Conservation (phyloP, 768 basidiomycete species). For the Mycena chlorophos region DNA sequence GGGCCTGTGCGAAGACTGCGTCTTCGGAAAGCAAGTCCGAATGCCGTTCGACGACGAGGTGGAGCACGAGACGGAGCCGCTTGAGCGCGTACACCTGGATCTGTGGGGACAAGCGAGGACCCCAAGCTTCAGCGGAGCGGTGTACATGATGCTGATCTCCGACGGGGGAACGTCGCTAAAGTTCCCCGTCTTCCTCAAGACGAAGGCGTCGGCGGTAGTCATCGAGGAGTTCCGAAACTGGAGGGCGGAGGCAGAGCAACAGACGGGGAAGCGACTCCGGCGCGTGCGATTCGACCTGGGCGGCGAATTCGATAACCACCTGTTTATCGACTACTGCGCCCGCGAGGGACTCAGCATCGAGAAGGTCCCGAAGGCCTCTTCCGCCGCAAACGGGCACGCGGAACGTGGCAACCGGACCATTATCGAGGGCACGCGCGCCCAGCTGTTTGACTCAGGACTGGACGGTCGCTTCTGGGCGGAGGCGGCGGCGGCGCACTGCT, state of each 20-base stretch:
- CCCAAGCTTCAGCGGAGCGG: constrained; percentile 14
- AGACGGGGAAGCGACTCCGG: constrained; percentile 17
- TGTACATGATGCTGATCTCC: constrained; percentile 27
- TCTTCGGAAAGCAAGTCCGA: constrained; percentile 27
- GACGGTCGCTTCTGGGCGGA: constrained; percentile 5
- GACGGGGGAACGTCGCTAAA: constrained; percentile 23
- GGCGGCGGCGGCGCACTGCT: constrained; percentile 17
- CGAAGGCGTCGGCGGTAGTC: constrained; percentile 24
- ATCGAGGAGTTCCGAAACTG: constrained; percentile 21
- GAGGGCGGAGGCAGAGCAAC: constrained; percentile 14
- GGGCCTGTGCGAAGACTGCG: constrained; percentile 29
- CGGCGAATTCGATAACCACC: constrained; percentile 27
- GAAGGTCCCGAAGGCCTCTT: constrained; percentile 20
- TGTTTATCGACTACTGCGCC: constrained; percentile 21
- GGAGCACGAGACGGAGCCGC: constrained; percentile 13
- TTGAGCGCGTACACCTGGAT: constrained; percentile 26
- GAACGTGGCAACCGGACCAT: constrained; percentile 26
- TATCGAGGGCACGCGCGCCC: constrained; percentile 19
- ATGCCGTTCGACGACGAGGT: constrained; percentile 26
- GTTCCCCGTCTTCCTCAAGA: constrained; percentile 21
- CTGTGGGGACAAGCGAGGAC: constrained; percentile 27
- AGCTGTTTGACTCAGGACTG: neutral
- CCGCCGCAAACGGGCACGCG: constrained; percentile 29
- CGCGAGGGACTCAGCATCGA: constrained; percentile 24
- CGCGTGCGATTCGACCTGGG: constrained; percentile 27